A percentile compares a stretch with the other conserved stretches of the same genome.
phyloP scores from a whole-genome alignment of 306 rosid species.

The Hippophae rhamnoides region DNA sequence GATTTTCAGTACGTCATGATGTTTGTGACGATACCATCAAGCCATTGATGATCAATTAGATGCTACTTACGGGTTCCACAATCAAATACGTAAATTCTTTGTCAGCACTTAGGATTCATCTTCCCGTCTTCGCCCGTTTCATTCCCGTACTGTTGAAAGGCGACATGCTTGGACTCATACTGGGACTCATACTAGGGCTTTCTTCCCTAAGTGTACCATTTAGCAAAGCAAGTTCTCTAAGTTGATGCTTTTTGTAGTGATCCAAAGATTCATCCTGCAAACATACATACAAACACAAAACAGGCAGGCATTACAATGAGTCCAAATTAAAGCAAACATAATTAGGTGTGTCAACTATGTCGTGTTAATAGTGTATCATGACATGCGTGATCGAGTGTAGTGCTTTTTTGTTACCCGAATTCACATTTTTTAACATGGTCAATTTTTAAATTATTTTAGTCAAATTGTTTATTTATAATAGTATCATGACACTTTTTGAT shows the following conservation, averaged over 20 bases:
- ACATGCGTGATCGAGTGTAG: too few species aligned
- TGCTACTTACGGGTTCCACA: conserved; percentile 19
- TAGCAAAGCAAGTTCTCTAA: conserved; percentile 76
- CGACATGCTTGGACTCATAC: conserved; percentile 83
- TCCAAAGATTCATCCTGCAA: conserved; percentile 74
- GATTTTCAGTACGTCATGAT: conserved; percentile 16
- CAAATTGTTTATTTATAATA: too few species aligned
- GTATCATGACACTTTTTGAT: too few species aligned
- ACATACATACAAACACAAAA: background rate
- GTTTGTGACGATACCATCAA: conserved; percentile 19
- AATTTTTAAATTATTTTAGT: too few species aligned
- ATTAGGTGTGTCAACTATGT: background rate
- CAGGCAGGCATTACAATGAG: background rate
- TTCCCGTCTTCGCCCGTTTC: conserved; percentile 89
- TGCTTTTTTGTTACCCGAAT: too few species aligned
- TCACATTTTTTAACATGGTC: too few species aligned
- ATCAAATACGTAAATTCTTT: conserved; percentile 7
- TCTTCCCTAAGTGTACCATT: conserved; percentile 90
- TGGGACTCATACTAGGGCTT: conserved; percentile 88
- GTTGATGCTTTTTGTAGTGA: conserved; percentile 82
- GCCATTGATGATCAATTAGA: conserved; percentile 24
- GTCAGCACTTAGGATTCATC: conserved; percentile 22
- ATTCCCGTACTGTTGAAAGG: conserved; percentile 78
- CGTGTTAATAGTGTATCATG: too few species aligned
- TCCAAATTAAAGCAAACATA: background rate